Base-by-base conservation (phyloP, 768 basidiomycete species). In the Paxillus ammoniavirescens region DNA sequence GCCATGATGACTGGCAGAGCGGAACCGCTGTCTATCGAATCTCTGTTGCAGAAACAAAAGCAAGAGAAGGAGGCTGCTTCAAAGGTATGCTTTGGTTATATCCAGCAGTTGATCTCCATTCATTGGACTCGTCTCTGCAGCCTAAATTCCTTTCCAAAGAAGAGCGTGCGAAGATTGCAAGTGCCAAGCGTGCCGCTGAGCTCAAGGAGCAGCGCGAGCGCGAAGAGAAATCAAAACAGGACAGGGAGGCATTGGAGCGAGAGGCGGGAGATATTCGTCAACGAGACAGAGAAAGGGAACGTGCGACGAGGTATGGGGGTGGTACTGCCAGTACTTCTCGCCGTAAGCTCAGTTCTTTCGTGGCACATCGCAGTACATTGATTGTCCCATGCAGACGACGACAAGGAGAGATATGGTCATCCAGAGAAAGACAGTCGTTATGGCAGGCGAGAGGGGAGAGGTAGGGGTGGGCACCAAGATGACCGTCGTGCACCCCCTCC, bases 101-200 rank as follows among this genome's bases (percentile, higher is more conserved):
- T 17, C 7, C 43, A 21, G 18, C 21, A 36, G 45, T 33, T 1
- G 31, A 8, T 14, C 26, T 8, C 26, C 31, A 28, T 57, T 56
- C 46, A 57, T 47, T 42, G 36, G 36, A 12, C 28, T 30, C 10
- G 45, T 56, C 28, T 18, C 44, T 48, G 30, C 71, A 98, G 94
- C 96, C 96, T 35, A 96, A 85, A 71, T 98, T 98, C 75, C 77
- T 98, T 13, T 83, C 91, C 2, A 98, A 91, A 72, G 91, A 94
- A 59, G 91, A 97, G 64, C 84, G 96, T 46, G 92, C 91, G 15
- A 83, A 84, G 64, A 73, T 97, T 35, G 96, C 96, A 3, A 89
- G 98, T 55, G 85, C 87, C 14, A 90, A 91, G 62, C 86, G 96
- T 13, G 81, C 86, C 17, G 81, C 88, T 54, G 95, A 98, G 66